These are phyloP conservation scores for Panaeolus papilionaceus DNA, from an alignment of 768 basidiomycete species.

Conservation along the genomic window DNA sequence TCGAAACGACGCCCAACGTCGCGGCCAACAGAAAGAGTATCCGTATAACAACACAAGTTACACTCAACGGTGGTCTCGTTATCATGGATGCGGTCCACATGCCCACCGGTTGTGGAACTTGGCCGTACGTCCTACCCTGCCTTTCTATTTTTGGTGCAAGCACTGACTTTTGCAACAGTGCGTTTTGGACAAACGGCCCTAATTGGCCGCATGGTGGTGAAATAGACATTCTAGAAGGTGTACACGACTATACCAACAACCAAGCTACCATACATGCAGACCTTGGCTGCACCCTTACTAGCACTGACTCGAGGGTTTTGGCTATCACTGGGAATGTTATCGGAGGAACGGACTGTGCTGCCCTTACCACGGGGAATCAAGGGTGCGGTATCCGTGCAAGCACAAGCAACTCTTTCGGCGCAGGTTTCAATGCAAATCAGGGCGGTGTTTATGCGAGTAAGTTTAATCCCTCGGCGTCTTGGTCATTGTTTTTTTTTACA, in stretches of 20 bases:
- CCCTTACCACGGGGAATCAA: slow-evolving; percentile 69
- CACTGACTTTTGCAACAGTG: slow-evolving; percentile 34
- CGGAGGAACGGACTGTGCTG: slow-evolving; percentile 75
- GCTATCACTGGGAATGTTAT: slow-evolving; percentile 70
- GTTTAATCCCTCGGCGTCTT: slow-evolving; percentile 36
- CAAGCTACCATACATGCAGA: slow-evolving; percentile 85
- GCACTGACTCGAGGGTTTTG: slow-evolving; percentile 50
- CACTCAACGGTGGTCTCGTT: slow-evolving; percentile 72
- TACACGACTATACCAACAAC: slow-evolving; percentile 80
- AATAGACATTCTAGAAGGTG: slow-evolving; percentile 87
- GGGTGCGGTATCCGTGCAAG: slow-evolving; percentile 82
- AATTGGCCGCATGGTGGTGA: slow-evolving; percentile 74
- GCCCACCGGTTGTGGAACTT: slow-evolving; percentile 89
- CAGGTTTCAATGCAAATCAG: slow-evolving; percentile 81
- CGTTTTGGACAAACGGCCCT: slow-evolving; percentile 59
- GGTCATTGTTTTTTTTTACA: slow-evolving; percentile 13
- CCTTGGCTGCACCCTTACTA: slow-evolving; percentile 69
- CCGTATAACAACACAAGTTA: slow-evolving; percentile 70
- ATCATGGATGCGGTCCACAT: slow-evolving; percentile 88
- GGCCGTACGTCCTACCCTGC: slow-evolving; percentile 60
- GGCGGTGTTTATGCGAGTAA: slow-evolving; percentile 92
- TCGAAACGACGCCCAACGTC: slow-evolving; percentile 83
- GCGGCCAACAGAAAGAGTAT: slow-evolving; percentile 74
- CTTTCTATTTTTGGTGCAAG: slow-evolving; percentile 9
- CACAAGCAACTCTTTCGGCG: slow-evolving; percentile 73